These are phyloP conservation scores for Beauveria australis DNA, from an alignment of 2,329 filamentous ascomycete species.

Conservation along the genomic window DNA sequence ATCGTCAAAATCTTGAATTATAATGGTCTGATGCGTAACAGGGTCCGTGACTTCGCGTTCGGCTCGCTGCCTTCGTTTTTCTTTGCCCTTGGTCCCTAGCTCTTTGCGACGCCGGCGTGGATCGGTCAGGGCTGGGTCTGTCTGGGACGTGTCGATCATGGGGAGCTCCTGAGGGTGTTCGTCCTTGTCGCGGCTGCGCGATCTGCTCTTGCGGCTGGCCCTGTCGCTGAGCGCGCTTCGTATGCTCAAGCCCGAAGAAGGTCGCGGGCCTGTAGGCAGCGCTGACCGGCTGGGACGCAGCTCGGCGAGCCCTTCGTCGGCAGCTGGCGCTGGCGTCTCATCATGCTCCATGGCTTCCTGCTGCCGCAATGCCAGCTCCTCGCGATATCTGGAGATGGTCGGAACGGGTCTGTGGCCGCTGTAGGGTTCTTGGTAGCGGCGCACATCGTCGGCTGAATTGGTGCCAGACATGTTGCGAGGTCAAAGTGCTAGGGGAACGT, in stretches of 20 bases:
- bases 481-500: neutral
- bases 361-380: slow-evolving; percentile 37
- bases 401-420: slow-evolving; percentile 36
- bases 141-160: slow-evolving; percentile 28
- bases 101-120: slow-evolving; percentile 40
- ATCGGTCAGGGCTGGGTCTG: slow-evolving; percentile 28
- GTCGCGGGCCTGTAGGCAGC: slow-evolving; percentile 23
- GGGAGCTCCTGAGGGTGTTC: slow-evolving; percentile 14
- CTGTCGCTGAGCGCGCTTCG: slow-evolving; percentile 1
- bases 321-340: slow-evolving; percentile 12
- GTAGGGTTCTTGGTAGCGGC: slow-evolving; percentile 33
- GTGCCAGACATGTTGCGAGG: slow-evolving; percentile 25
- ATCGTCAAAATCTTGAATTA: slow-evolving; percentile 60
- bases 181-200: slow-evolving; percentile 14
- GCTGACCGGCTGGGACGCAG: slow-evolving; percentile 5
- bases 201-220: slow-evolving; percentile 9
- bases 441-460: slow-evolving; percentile 29
- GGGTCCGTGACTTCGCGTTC: slow-evolving; percentile 62
- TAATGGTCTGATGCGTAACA: slow-evolving; percentile 61
- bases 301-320: slow-evolving; percentile 21
- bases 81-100: slow-evolving; percentile 28
- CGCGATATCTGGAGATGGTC: slow-evolving; percentile 39
- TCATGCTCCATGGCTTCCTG: slow-evolving; percentile 28
- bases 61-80: slow-evolving; percentile 33
- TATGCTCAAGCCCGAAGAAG: slow-evolving; percentile 16